These are phyloP conservation scores for Fusarium nisikadoi DNA, from an alignment of 2,329 filamentous ascomycete genomes.

Conservation along the genomic window DNA sequence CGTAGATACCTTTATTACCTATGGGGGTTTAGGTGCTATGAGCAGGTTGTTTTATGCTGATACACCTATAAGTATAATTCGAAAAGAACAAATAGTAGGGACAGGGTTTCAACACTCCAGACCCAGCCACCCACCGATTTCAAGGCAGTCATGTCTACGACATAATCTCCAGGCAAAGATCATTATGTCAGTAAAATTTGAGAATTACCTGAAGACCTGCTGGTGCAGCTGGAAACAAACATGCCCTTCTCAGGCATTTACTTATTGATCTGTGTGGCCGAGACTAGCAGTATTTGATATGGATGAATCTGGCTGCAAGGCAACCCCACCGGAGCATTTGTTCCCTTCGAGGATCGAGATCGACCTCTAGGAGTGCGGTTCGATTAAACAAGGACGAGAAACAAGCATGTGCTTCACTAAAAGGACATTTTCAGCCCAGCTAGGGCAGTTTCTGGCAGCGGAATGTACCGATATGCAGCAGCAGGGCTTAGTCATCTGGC, in stretches of 20 bases:
- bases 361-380: background rate
- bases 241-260: background rate
- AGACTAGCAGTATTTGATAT: background rate
- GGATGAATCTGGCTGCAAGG: background rate
- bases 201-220: background rate
- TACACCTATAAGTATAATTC: background rate
- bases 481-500: slow-evolving; percentile 17
- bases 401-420: slow-evolving; percentile 26
- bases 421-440: background rate
- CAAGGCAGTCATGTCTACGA: background rate
- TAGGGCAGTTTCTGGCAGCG: slow-evolving; percentile 11
- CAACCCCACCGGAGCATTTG: slow-evolving; percentile 33
- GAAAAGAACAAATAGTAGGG: no score
- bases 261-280: background rate
- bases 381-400: slow-evolving; percentile 1
- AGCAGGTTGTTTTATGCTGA: background rate
- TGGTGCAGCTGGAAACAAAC: background rate
- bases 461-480: background rate
- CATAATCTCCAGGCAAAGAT: background rate
- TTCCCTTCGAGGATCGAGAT: slow-evolving; percentile 35
- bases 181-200: background rate
- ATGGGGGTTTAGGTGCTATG: no score
- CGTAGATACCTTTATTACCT: background rate
- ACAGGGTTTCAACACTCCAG: background rate
- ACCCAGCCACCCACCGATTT: background rate